Conservation (phyloP, 2,329 filamentous ascomycete genomes). For the Didymella pinodella region DNA sequence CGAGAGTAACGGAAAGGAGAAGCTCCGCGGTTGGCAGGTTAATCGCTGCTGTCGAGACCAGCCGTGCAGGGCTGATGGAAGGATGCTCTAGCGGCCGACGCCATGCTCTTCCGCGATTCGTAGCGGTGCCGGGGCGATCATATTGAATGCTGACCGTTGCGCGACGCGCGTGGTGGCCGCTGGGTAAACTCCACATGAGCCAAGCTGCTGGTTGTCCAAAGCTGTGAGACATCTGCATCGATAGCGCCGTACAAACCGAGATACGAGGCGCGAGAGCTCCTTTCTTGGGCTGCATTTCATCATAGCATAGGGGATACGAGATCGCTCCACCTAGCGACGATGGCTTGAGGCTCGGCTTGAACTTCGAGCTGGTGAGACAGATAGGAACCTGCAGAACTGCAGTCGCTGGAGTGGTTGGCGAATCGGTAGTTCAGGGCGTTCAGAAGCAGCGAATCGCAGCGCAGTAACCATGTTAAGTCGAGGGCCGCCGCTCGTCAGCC, state of each 20-base stretch:
- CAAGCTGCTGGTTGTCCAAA: constrained; percentile 27
- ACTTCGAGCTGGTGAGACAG: constrained; percentile 9
- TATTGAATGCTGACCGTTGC: constrained; percentile 39
- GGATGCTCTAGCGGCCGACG: constrained; percentile 25
- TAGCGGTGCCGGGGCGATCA: constrained; percentile 31
- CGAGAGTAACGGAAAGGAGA: constrained; percentile 23
- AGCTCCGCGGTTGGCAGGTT: constrained; percentile 15
- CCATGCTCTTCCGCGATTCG: constrained; percentile 30
- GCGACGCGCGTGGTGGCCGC: constrained; percentile 30
- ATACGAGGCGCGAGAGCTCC: constrained; percentile 18
- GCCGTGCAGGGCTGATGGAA: constrained; percentile 42
- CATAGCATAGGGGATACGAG: constrained; percentile 22
- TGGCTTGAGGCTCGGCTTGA: constrained; percentile 6
- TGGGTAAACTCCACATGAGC: constrained; percentile 33
- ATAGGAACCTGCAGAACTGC: constrained; percentile 5
- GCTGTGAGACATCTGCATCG: constrained; percentile 37
- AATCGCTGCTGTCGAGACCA: constrained; percentile 27
- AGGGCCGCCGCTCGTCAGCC: constrained; percentile 30
- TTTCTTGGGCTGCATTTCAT: constrained; percentile 3
- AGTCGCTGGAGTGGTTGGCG: constrained; percentile 3
- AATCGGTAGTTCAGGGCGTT: constrained; percentile 14
- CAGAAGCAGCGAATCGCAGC: constrained; percentile 14
- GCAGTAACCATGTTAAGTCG: constrained; percentile 16
- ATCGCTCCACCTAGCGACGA: constrained; percentile 17
- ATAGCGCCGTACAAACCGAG: constrained; percentile 25